A percentile compares a stretch with the other conserved stretches of the same genome.
phyloP scores from a whole-genome alignment of 2,329 filamentous ascomycete species.

The Ophiocordyceps sinensis region DNA sequence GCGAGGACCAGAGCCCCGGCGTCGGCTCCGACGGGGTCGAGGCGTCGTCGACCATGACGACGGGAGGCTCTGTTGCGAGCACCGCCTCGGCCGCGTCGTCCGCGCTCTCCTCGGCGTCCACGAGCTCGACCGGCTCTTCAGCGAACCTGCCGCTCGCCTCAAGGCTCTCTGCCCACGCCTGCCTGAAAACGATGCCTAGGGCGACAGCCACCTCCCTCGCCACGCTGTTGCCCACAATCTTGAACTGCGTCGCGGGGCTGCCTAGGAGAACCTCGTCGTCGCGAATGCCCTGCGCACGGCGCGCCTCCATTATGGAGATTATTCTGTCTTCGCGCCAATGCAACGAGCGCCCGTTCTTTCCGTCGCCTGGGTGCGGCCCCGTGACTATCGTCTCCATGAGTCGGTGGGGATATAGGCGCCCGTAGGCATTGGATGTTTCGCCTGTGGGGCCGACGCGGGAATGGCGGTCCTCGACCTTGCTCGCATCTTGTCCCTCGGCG shows the following conservation, averaged over 20 bases:
- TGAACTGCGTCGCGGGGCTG: constrained; percentile 36
- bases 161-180: constrained; percentile 28
- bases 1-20: neutral
- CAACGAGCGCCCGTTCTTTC: constrained; percentile 36
- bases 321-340: constrained; percentile 54
- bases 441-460: constrained; percentile 2
- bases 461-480: no score
- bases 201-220: constrained; percentile 52
- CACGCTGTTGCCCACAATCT: constrained; percentile 65
- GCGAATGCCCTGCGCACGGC: constrained; percentile 54
- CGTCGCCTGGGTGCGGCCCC: constrained; percentile 30
- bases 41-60: neutral
- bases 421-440: constrained; percentile 29
- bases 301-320: constrained; percentile 50
- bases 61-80: no score
- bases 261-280: constrained; percentile 61
- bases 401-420: constrained; percentile 32
- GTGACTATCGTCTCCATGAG: constrained; percentile 54
- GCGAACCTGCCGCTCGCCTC: neutral
- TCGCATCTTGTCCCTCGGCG: neutral
- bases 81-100: neutral
- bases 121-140: neutral
- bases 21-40: neutral
- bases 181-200: constrained; percentile 47
- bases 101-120: neutral